Evolutionary conservation across 768 basidiomycete species (phyloP).

Genomic region (Paxillus ammoniavirescens): DNA sequence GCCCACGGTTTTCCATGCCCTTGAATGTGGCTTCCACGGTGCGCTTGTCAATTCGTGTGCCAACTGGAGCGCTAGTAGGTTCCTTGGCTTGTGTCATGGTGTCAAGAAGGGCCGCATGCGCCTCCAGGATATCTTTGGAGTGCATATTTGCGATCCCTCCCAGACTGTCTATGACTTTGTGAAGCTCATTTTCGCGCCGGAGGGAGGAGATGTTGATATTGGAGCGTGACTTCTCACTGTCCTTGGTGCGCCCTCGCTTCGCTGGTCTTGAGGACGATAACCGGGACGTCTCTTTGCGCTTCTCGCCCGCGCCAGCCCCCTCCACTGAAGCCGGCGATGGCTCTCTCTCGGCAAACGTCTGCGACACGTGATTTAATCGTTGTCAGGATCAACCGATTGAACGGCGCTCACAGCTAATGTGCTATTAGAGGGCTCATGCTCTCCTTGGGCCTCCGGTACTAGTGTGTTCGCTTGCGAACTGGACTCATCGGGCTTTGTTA

Average conservation of each 20-base stretch:
- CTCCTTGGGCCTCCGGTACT: neutral
- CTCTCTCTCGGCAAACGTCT: neutral
- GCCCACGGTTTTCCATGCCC: slow-evolving; percentile 60
- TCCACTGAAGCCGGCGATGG: neutral
- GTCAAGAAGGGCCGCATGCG: slow-evolving; percentile 62
- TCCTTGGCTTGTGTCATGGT: slow-evolving; percentile 57
- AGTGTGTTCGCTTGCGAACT: neutral
- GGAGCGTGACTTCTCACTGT: slow-evolving; percentile 19
- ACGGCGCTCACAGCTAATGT: neutral
- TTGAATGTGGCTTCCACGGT: slow-evolving; percentile 62
- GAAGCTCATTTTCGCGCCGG: slow-evolving; percentile 78
- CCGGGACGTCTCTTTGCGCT: slow-evolving; percentile 10
- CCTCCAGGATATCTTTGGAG: slow-evolving; percentile 67
- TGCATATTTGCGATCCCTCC: slow-evolving; percentile 69
- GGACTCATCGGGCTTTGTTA: neutral
- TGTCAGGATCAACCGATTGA: neutral
- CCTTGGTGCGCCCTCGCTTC: slow-evolving; percentile 19
- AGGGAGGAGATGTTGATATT: slow-evolving; percentile 74
- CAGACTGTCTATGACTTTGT: slow-evolving; percentile 59
- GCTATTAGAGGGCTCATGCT: neutral
- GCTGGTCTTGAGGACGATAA: slow-evolving; percentile 13
- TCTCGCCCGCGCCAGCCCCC: slow-evolving; percentile 6
- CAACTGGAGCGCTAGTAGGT: slow-evolving; percentile 65
- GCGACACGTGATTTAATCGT: neutral
- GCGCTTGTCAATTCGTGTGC: slow-evolving; percentile 70